Base-by-base conservation (phyloP, 257 asterid species). In the Solanum okadae region DNA sequence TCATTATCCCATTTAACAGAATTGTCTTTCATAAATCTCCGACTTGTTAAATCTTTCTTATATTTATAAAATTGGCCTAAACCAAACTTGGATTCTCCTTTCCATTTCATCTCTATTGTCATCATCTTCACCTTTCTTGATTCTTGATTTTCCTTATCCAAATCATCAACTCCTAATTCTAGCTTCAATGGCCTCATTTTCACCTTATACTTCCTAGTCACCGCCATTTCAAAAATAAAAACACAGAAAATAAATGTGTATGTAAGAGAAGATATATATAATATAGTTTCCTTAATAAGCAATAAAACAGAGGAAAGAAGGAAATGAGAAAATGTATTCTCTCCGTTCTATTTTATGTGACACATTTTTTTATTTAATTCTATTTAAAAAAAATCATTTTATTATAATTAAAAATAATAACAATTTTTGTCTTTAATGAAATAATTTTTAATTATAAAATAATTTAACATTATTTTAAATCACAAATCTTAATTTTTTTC, bases 81-180 rank as follows among this genome's bases (percentile, higher is more conserved):
- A 13, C 93, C 93, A 29, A 93, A 92, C 91, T 86, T 94, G 13
- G 92, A 90, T 89, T 92, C 95, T 14, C 96, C 97, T 92, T 91
- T 93, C 98, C 98, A 95, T 89, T 92, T 94, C 20, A 94, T 68
- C 81, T 87, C 90, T 49, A 94, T 71, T 42, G 94, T 92, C 87
- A 93, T 52, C 2, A 38, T 14, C 59, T 77, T 77, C 77, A 88
- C 72, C 78, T 90, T 16, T 83, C 86, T 52, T 86, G 86, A 10
- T 67, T 65, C 40, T 78, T 82, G 34, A 42, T 63, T 87, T 2
- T 46, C 78, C 3, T 34, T 79, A 15, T 44, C 65, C 5, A 71
- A 90, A 35, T 86, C 85, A 4, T 59, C 87, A 83, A 77, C 20
- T 88, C 90, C 89, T 37, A 85, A 76, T 84, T 93, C 93, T 0